Evolutionary conservation across 345 rosid species (phyloP).

Genomic region (Moricandia arvensis): DNA sequence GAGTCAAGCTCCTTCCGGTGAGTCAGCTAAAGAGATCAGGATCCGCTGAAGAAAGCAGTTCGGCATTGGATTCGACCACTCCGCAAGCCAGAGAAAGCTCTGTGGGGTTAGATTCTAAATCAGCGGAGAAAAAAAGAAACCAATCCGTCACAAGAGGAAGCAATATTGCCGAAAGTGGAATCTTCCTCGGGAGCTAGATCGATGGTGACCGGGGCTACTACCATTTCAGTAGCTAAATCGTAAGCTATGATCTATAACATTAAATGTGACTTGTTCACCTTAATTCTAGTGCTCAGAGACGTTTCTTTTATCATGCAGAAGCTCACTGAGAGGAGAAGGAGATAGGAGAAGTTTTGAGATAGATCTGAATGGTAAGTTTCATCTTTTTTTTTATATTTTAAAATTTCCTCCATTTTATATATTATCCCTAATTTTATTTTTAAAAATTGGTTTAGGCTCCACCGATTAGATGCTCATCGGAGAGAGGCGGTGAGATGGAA

Average conservation of each 20-base stretch:
- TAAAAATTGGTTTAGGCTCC: constrained; percentile 59
- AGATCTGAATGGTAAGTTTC: constrained; percentile 94
- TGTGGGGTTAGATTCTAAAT: constrained; percentile 41
- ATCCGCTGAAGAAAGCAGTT: constrained; percentile 49
- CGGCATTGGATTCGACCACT: constrained; percentile 34
- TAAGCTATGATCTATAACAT: constrained; percentile 36
- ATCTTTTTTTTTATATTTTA: not conserved
- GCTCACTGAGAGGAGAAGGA: constrained; percentile 42
- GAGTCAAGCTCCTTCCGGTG: constrained; percentile 42
- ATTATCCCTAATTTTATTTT: not conserved
- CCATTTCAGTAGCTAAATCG: constrained; percentile 47
- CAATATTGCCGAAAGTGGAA: no score
- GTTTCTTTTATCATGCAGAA: constrained; percentile 29
- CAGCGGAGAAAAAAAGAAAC: not conserved
- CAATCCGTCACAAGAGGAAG: no score
- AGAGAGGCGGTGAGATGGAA: constrained; percentile 65
- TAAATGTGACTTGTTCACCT: not conserved
- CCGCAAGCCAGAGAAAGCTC: constrained; percentile 32
- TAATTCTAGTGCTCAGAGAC: not conserved
- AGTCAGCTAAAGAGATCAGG: constrained; percentile 44
- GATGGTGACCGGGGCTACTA: constrained; percentile 49
- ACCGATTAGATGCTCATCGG: constrained; percentile 79
- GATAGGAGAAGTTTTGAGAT: constrained; percentile 90
- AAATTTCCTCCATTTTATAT: not conserved
- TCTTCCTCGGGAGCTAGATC: constrained; percentile 9